Conservation (phyloP, 306 rosid genomes). For the Begonia peltatifolia region DNA sequence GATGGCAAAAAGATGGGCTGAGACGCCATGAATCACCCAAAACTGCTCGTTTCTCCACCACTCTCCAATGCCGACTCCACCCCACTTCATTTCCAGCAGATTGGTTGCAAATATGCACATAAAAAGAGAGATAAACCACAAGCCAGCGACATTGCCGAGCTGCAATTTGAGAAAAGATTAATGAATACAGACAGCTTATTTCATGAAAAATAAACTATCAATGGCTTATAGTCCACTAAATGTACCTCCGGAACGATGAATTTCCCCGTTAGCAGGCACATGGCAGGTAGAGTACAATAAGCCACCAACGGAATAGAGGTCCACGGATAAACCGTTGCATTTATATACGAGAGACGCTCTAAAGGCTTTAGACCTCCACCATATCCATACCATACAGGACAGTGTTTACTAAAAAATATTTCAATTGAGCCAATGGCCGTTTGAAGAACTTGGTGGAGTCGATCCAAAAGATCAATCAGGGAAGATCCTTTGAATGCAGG, state of each 20-base stretch:
- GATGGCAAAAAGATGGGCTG: slow-evolving; percentile 46
- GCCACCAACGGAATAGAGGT: slow-evolving; percentile 57
- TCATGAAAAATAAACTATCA: no score
- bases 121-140: slow-evolving; percentile 65
- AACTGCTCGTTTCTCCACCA: slow-evolving; percentile 84
- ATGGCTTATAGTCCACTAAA: no score
- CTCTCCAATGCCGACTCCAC: slow-evolving; percentile 48
- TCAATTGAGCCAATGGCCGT: slow-evolving; percentile 69
- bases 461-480: slow-evolving; percentile 33
- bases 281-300: slow-evolving; percentile 58
- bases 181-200: no score
- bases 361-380: slow-evolving; percentile 58
- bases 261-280: slow-evolving; percentile 60
- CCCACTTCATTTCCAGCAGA: slow-evolving; percentile 63
- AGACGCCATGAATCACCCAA: slow-evolving; percentile 69
- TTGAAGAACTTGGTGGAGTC: slow-evolving; percentile 42
- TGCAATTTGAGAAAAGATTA: slow-evolving; percentile 16
- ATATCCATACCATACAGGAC: slow-evolving; percentile 76
- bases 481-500: slow-evolving; percentile 44
- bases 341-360: slow-evolving; percentile 50
- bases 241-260: slow-evolving; percentile 59
- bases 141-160: slow-evolving; percentile 33
- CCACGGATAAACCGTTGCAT: slow-evolving; percentile 54
- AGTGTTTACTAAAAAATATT: slow-evolving; percentile 57
- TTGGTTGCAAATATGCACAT: slow-evolving; percentile 41